A percentile compares a stretch with the other conserved stretches of the same genome.
Conservation (phyloP, 148 eudicot genomes). For the Polygonum aviculare region DNA sequence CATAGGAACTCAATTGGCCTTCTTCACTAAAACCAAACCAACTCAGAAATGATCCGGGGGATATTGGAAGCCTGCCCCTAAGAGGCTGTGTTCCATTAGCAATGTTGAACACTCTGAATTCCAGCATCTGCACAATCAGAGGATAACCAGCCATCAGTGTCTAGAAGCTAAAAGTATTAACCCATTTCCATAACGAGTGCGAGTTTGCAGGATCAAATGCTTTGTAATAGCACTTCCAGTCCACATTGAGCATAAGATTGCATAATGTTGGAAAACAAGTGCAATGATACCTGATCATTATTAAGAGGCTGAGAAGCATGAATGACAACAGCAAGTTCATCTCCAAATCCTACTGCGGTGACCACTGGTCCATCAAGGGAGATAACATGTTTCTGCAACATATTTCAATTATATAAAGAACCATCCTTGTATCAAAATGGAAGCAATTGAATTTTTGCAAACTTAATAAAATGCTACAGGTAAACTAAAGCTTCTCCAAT, state of each 20-base stretch:
- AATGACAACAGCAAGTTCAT: constrained; percentile 81
- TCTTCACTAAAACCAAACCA: constrained; percentile 99
- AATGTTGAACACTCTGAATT: constrained; percentile 72
- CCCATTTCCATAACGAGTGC: neutral
- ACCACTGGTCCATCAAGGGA: constrained; percentile 96
- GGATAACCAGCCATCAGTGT: neutral
- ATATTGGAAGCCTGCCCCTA: constrained; percentile 69
- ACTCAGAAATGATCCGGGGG: constrained; percentile 69
- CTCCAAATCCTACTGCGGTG: constrained; percentile 74
- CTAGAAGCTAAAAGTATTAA: neutral
- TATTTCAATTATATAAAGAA: neutral
- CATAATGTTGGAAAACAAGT: neutral
- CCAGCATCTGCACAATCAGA: constrained; percentile 57
- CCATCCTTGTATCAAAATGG: neutral
- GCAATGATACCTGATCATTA: constrained; percentile 63
- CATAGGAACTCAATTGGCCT: constrained; percentile 80
- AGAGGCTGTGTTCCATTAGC: constrained; percentile 47
- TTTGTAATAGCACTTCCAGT: neutral
- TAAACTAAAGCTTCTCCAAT: neutral
- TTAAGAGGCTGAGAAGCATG: constrained; percentile 74
- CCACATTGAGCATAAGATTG: neutral
- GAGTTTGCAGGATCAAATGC: constrained; percentile 1
- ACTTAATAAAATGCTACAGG: neutral
- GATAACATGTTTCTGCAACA: constrained; percentile 55
- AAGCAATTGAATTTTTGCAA: neutral